These are phyloP conservation scores for Penicillium canariense DNA, from an alignment of 495 filamentous ascomycete genomes.

Conservation along the genomic window DNA sequence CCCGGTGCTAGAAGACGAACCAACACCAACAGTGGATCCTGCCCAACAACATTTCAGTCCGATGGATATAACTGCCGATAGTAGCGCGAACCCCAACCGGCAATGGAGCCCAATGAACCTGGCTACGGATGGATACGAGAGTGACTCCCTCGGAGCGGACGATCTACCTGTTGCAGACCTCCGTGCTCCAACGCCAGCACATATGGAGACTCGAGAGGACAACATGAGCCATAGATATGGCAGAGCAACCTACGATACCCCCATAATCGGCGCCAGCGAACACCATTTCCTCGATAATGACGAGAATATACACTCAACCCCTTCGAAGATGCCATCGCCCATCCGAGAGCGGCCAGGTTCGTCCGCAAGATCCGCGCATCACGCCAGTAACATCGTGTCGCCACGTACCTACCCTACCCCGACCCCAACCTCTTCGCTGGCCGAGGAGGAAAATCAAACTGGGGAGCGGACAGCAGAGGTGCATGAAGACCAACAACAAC, in stretches of 20 bases:
- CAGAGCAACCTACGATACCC: conserved; percentile 29
- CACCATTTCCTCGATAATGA: conserved; percentile 31
- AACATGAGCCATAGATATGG: conserved; percentile 17
- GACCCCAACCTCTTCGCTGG: conserved; percentile 39
- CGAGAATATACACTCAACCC: conserved; percentile 37
- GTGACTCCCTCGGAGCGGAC: conserved; percentile 26
- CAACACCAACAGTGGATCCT: conserved; percentile 10
- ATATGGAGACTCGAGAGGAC: neutral
- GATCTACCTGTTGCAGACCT: conserved; percentile 26
- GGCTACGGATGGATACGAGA: conserved; percentile 24
- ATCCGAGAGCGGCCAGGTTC: conserved; percentile 24
- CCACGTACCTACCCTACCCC: conserved; percentile 43
- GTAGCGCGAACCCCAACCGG: conserved; percentile 12
- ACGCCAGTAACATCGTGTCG: conserved; percentile 35
- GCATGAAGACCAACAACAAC: neutral
- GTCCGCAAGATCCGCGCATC: conserved; percentile 33
- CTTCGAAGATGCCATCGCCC: conserved; percentile 43
- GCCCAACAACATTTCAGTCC: conserved; percentile 15
- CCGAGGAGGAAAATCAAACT: conserved; percentile 35
- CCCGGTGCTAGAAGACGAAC: conserved; percentile 15
- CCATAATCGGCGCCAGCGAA: conserved; percentile 31
- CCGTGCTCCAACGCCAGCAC: conserved; percentile 12
- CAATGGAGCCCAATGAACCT: conserved; percentile 31
- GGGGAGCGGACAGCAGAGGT: neutral
- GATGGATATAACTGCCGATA: conserved; percentile 21